Percentiles rank a stretch among this genome's conserved stretches.
phyloP scores from a whole-genome alignment of 805 yeast genomes.

The Zygosaccharomyces pseudorouxii region DNA sequence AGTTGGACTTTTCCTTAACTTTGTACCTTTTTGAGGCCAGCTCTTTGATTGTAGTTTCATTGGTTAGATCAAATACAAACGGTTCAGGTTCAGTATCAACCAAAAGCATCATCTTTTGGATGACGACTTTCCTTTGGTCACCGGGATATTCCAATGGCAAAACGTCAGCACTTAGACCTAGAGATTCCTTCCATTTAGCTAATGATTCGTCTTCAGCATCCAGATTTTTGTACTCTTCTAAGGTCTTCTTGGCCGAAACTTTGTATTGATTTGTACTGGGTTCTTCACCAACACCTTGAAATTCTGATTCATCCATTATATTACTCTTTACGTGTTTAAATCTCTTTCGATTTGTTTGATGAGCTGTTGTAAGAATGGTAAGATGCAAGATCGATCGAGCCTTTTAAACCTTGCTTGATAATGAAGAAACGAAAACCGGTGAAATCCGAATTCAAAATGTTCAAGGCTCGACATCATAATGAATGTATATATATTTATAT shows the following conservation, averaged over 20 bases:
- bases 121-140: slow-evolving; percentile 73
- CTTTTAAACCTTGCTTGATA: not conserved
- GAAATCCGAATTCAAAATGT: not conserved
- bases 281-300: slow-evolving; percentile 30
- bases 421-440: slow-evolving; percentile 3
- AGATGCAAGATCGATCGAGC: slow-evolving; percentile 1
- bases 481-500: too few relatives aligned
- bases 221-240: slow-evolving; percentile 73
- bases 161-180: slow-evolving; percentile 64
- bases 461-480: not conserved
- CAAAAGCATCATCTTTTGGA: slow-evolving; percentile 66
- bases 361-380: not conserved
- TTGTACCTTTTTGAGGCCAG: slow-evolving; percentile 62
- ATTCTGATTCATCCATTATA: slow-evolving; percentile 37
- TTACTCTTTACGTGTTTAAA: not conserved
- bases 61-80: slow-evolving; percentile 63
- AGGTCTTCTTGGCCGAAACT: slow-evolving; percentile 58
- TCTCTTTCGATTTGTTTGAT: not conserved
- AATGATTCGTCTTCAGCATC: slow-evolving; percentile 90
- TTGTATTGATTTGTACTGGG: slow-evolving; percentile 27
- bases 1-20: slow-evolving; percentile 73
- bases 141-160: slow-evolving; percentile 60
- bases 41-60: slow-evolving; percentile 50
- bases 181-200: slow-evolving; percentile 85
- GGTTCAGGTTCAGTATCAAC: slow-evolving; percentile 64